Evolutionary conservation across 2,329 filamentous ascomycete species (phyloP).

Genomic region (Peltaster fructicola): DNA sequence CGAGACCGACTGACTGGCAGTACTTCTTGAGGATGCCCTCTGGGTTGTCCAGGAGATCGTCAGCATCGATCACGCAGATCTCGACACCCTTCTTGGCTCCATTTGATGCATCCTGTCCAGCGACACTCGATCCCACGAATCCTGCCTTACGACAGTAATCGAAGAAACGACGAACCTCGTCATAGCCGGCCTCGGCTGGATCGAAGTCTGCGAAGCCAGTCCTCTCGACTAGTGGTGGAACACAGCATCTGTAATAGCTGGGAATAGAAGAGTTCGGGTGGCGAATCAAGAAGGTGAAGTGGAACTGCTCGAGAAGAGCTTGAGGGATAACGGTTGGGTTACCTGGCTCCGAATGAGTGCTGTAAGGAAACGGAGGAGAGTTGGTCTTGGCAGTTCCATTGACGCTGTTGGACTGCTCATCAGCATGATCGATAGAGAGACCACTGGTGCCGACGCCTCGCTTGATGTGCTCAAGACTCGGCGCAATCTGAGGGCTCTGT

Average conservation of each 20-base stretch:
- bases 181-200: constrained; percentile 76
- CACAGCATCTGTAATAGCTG: constrained; percentile 84
- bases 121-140: constrained; percentile 51
- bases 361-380: constrained; percentile 37
- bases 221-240: constrained; percentile 64
- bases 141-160: constrained; percentile 58
- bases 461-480: constrained; percentile 50
- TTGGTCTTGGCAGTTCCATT: constrained; percentile 6
- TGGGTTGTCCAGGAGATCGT: constrained; percentile 80
- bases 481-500: constrained; percentile 52
- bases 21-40: constrained; percentile 58
- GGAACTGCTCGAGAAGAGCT: constrained; percentile 58
- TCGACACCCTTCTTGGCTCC: constrained; percentile 27
- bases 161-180: constrained; percentile 71
- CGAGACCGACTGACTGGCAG: constrained; percentile 63
- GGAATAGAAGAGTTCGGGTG: constrained; percentile 85
- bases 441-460: no score
- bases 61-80: constrained; percentile 81
- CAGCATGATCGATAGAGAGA: no score
- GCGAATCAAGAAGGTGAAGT: constrained; percentile 93
- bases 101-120: constrained; percentile 26
- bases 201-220: constrained; percentile 82
- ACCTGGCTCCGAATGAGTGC: constrained; percentile 40
- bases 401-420: constrained; percentile 19
- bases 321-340: constrained; percentile 78